A percentile compares a stretch with the other conserved stretches of the same genome.
Evolutionary conservation across 1,284 basidiomycete genomes (phyloP).

Genomic region (Takashimella tepidaria): DNA sequence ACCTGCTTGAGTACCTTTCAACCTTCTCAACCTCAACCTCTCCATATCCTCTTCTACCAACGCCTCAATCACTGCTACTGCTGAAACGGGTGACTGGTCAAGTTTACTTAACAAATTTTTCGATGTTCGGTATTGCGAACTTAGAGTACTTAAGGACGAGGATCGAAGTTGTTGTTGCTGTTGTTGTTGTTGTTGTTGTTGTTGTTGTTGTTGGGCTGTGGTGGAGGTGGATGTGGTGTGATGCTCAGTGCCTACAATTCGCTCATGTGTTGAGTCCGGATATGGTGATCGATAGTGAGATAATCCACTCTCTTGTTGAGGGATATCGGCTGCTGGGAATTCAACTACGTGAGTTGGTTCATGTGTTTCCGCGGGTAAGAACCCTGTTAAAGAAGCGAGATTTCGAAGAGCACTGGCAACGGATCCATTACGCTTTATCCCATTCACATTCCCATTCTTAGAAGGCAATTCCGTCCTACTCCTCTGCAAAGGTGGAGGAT

Average conservation of each 20-base stretch:
- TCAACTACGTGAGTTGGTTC: slow-evolving; percentile 14
- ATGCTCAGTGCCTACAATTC: too few species aligned
- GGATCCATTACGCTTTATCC: slow-evolving; percentile 71
- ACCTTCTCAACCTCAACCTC: slow-evolving; percentile 64
- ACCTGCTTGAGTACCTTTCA: slow-evolving; percentile 46
- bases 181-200: not conserved
- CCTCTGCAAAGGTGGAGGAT: not conserved
- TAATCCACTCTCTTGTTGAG: slow-evolving; percentile 1
- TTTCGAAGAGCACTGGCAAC: slow-evolving; percentile 77
- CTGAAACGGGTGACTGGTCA: slow-evolving; percentile 37
- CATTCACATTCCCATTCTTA: slow-evolving; percentile 30
- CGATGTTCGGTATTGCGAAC: not conserved
- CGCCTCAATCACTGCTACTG: slow-evolving; percentile 75
- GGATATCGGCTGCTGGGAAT: slow-evolving; percentile 51
- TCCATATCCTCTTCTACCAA: slow-evolving; percentile 89
- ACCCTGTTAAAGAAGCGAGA: slow-evolving; percentile 55
- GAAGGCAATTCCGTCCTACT: slow-evolving; percentile 1
- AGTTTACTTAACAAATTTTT: not conserved
- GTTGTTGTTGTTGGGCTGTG: too few species aligned
- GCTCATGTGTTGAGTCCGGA: slow-evolving; percentile 34
- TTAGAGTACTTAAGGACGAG: not conserved
- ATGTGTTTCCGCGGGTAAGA: slow-evolving; percentile 23
- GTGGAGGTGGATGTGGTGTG: slow-evolving; percentile 10
- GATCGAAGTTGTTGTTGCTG: not conserved
- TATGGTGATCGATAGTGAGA: slow-evolving; percentile 36